These are phyloP conservation scores for Trypanosoma theileri DNA, from an alignment of 208 protist species.

Conservation along the genomic window DNA sequence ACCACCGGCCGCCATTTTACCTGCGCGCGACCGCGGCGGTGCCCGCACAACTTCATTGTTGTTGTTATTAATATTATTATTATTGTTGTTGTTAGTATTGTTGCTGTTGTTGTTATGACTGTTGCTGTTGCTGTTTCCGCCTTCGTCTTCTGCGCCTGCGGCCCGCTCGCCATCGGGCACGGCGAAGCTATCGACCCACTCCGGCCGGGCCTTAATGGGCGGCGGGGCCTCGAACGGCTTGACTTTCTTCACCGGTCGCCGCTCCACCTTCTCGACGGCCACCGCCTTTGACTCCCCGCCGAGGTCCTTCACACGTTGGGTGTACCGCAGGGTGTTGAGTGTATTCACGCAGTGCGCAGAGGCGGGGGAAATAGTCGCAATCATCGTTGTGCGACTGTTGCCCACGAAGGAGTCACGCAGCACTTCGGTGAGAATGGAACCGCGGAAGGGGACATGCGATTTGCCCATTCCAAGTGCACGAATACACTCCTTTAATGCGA, in stretches of 20 bases:
- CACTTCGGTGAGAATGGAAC: conserved; percentile 97
- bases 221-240: conserved; percentile 53
- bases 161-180: conserved; percentile 17
- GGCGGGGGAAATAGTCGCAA: conserved; percentile 94
- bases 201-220: conserved; percentile 49
- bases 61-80: not conserved
- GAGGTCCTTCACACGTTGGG: conserved; percentile 96
- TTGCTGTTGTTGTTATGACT: too few relatives aligned
- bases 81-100: not conserved
- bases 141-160: conserved; percentile 16
- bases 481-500: conserved; percentile 99
- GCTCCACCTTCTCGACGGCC: conserved; percentile 23
- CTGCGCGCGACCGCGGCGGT: conserved; percentile 23
- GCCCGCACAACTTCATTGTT: not conserved
- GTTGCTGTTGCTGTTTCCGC: conserved; percentile 18
- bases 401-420: conserved; percentile 96
- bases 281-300: conserved; percentile 32
- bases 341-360: conserved; percentile 94
- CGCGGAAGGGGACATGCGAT: conserved; percentile 97
- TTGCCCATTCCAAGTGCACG: conserved; percentile 93
- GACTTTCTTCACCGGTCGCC: conserved; percentile 17
- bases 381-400: conserved; percentile 96
- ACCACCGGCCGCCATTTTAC: conserved; percentile 8
- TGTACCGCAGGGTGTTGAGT: conserved; percentile 98
- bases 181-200: conserved; percentile 80